phyloP scores from a whole-genome alignment of 768 basidiomycete species.

The Boletus vermiculosoides region DNA sequence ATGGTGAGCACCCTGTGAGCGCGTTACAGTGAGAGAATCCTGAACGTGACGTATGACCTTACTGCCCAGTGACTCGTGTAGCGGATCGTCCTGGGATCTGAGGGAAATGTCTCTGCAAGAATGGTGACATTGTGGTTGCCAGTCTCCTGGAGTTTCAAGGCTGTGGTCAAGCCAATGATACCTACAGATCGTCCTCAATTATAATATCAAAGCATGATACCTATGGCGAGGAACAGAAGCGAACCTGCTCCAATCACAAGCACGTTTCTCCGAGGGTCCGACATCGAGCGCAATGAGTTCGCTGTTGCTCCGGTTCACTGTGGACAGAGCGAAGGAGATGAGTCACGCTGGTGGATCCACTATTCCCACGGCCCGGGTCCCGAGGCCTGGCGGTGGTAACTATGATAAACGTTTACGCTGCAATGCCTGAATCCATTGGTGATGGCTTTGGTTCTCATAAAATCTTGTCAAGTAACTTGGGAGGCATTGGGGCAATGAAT shows the following conservation, averaged over 20 bases:
- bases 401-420: too few relatives aligned
- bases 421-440: too few relatives aligned
- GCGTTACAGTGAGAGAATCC: not conserved
- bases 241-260: conserved; percentile 8
- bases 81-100: conserved; percentile 61
- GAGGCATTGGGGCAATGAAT: not conserved
- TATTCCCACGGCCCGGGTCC: too few relatives aligned
- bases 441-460: not conserved
- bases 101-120: conserved; percentile 65
- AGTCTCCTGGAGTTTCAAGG: conserved; percentile 60
- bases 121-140: conserved; percentile 61
- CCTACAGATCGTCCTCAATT: conserved; percentile 38
- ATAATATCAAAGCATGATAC: too few relatives aligned
- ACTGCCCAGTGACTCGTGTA: conserved; percentile 83
- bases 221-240: not conserved
- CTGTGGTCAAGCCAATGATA: conserved; percentile 73
- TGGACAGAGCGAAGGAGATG: not conserved
- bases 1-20: conserved; percentile 70
- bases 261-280: not conserved
- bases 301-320: not conserved
- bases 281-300: not conserved
- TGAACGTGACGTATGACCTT: conserved; percentile 16
- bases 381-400: too few relatives aligned
- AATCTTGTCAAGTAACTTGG: not conserved
- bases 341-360: too few relatives aligned